Evolutionary conservation across 129 eudicot genomes (phyloP), one percentile per base, ranked within the genome.

Genomic region (Pittosporum tobira): DNA sequence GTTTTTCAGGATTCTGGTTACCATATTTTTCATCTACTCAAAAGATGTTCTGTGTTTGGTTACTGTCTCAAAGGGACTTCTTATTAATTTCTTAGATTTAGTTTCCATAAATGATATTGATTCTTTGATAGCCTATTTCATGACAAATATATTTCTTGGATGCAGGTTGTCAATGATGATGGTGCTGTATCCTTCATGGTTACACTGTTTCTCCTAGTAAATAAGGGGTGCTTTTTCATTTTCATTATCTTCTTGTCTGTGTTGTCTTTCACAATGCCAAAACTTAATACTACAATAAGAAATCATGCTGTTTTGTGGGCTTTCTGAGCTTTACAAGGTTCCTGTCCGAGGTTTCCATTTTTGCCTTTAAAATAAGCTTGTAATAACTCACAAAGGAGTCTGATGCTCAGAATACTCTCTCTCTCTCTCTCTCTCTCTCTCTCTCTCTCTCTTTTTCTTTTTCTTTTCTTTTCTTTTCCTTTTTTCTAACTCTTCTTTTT

Each of bases 121-220:
- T 29, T 31, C 1, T 10, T 40, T 2, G 1, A 22, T 18, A 29
- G 5, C 24, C 15, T 45, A 3, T 51, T 5, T 14, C 16, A 36
- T 44, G 19, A 62, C 25, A 9, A 28, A 15, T 38, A 40, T 53
- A 38, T 9, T 11, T 48, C 1, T 40, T 52, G 8, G 10, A 52
- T 84, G 77, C 96, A 88, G 94, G 97, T 90, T 75, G 89, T 85
- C 65, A 75, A 85, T 71, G 97, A 85, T 69, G 97, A 90, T 75
- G 97, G 97, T 60, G 90, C 95, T 65, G 97, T 90, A 90, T 90
- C 97, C 95, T 85, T 74, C 28, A 1, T 59, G 30, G 31, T 28
- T 28, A 24, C 61, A 25, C 40, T 0, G 20, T 40, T 13, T 45
- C 34, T 5, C 30, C 21, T 59, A 58, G 37, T 26, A 69, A 54